These are phyloP conservation scores for Hanseniaspora thailandica DNA, from an alignment of 805 yeast species.

Conservation along the genomic window DNA sequence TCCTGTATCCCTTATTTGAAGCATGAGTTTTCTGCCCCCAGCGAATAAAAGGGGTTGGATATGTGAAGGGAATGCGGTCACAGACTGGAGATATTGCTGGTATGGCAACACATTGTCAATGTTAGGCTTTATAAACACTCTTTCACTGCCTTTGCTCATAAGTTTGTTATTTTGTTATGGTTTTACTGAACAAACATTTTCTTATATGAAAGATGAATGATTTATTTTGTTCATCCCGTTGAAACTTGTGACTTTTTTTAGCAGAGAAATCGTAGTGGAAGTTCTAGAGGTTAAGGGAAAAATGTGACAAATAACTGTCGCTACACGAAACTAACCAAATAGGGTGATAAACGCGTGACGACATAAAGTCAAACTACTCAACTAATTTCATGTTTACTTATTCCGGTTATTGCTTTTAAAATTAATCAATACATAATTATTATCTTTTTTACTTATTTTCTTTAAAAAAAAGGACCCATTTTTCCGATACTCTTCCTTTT, in stretches of 20 bases:
- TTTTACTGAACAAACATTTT: background rate
- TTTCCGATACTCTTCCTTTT: background rate
- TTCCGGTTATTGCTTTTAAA: too few relatives aligned
- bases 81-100: conserved; percentile 24
- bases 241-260: background rate
- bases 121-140: conserved; percentile 27
- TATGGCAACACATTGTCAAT: conserved; percentile 31
- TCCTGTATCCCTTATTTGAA: conserved; percentile 16
- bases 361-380: too few relatives aligned
- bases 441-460: background rate
- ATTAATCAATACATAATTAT: background rate
- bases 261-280: background rate
- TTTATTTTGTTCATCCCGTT: background rate
- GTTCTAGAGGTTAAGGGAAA: background rate
- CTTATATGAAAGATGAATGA: background rate
- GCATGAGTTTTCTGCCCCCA: conserved; percentile 33
- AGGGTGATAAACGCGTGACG: too few relatives aligned
- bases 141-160: conserved; percentile 22
- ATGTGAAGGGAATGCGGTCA: conserved; percentile 20
- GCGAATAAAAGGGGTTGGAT: conserved; percentile 29
- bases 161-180: conserved; percentile 41
- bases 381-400: too few relatives aligned
- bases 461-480: background rate
- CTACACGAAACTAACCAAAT: too few relatives aligned
- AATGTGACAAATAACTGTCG: background rate